Conservation (phyloP, 208 protist species). For the Leishmania tropica region DNA sequence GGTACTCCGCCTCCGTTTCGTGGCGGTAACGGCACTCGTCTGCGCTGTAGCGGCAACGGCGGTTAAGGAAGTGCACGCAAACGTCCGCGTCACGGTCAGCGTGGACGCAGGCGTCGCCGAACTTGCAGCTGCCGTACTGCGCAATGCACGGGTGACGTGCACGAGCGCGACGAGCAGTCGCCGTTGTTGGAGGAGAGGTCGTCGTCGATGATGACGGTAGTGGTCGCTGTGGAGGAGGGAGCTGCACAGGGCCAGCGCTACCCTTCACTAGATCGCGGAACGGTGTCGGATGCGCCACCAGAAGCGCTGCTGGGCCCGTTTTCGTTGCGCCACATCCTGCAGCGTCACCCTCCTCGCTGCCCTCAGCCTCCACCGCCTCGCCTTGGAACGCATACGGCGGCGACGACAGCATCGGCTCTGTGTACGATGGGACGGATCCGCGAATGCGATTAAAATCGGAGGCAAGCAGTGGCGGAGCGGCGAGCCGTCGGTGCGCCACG, state of each 20-base stretch:
- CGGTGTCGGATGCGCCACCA: slow-evolving; percentile 25
- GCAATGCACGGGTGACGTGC: slow-evolving; percentile 68
- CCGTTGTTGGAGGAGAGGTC: background rate
- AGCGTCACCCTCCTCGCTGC: background rate
- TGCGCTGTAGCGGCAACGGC: slow-evolving; percentile 43
- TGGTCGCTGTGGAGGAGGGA: background rate
- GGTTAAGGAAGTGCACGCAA: slow-evolving; percentile 71
- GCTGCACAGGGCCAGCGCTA: background rate
- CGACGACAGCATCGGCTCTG: slow-evolving; percentile 27
- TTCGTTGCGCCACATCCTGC: background rate
- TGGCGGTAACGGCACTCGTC: slow-evolving; percentile 67
- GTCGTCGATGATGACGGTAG: background rate
- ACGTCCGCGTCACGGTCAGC: slow-evolving; percentile 67
- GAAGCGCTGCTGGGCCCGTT: background rate
- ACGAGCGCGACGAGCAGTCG: background rate
- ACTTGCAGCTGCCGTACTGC: slow-evolving; percentile 80
- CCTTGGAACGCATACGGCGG: background rate
- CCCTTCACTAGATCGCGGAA: slow-evolving; percentile 20
- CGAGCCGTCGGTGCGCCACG: background rate
- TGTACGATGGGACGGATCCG: slow-evolving; percentile 37
- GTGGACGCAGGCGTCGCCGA: slow-evolving; percentile 59
- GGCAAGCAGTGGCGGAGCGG: slow-evolving; percentile 13
- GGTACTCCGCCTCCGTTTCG: slow-evolving; percentile 52
- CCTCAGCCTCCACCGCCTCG: background rate
- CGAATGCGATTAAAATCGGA: slow-evolving; percentile 44